These are phyloP conservation scores for Lobosporangium transversale DNA, from an alignment of 192 early-diverging fungal genomes.

Conservation along the genomic window DNA sequence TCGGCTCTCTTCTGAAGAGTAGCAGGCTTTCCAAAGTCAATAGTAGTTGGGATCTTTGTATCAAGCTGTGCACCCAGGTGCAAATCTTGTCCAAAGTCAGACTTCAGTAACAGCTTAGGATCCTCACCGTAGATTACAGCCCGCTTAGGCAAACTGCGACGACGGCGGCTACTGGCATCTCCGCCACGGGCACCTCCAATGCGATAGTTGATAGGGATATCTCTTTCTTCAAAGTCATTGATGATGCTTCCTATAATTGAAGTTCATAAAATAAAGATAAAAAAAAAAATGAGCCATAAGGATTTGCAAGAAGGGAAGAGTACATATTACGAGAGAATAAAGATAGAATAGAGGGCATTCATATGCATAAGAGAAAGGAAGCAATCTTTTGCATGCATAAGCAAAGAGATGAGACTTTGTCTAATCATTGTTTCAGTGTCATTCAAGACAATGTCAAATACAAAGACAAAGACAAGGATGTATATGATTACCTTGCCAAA, in stretches of 20 bases:
- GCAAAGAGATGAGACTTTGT: neutral
- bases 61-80: neutral
- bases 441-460: neutral
- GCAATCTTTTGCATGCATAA: too few relatives aligned
- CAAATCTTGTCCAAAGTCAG: conserved; percentile 2
- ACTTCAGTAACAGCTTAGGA: conserved; percentile 7
- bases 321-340: neutral
- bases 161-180: conserved; percentile 1
- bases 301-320: neutral
- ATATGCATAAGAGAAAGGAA: too few relatives aligned
- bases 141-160: conserved; percentile 11
- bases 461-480: too few relatives aligned
- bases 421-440: neutral
- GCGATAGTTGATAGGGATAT: conserved; percentile 20
- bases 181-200: conserved; percentile 33
- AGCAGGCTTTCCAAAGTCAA: neutral
- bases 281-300: neutral
- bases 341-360: neutral
- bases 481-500: conserved; percentile 49
- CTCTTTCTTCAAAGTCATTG: neutral
- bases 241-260: neutral
- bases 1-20: neutral
- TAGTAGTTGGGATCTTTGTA: neutral
- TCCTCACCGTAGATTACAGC: conserved; percentile 13
- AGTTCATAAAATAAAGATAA: neutral